These are phyloP conservation scores for Colletotrichum sublineola DNA, from an alignment of 2,329 filamentous ascomycete genomes.

Conservation along the genomic window DNA sequence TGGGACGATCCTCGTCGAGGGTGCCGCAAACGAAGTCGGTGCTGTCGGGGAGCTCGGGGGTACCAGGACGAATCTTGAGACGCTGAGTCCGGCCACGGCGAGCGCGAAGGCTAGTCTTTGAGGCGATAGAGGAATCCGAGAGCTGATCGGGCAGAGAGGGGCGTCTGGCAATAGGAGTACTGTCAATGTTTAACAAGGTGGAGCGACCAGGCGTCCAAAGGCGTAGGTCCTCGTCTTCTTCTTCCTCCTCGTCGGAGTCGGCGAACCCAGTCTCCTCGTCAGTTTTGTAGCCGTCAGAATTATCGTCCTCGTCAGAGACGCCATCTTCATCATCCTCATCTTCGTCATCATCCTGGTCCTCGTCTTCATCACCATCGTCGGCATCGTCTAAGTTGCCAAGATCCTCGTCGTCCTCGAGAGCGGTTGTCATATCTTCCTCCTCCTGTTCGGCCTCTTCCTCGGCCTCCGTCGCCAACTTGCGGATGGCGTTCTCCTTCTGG, in stretches of 20 bases:
- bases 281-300: constrained; percentile 80
- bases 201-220: constrained; percentile 67
- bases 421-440: constrained; percentile 71
- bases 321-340: constrained; percentile 63
- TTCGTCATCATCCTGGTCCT: constrained; percentile 66
- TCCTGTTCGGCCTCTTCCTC: constrained; percentile 88
- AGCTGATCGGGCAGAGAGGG: constrained; percentile 59
- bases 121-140: constrained; percentile 73
- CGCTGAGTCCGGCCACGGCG: constrained; percentile 52
- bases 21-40: constrained; percentile 99
- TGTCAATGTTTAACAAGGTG: constrained; percentile 54
- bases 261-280: constrained; percentile 78
- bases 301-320: constrained; percentile 66
- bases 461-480: constrained; percentile 86
- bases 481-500: constrained; percentile 89
- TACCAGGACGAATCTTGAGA: constrained; percentile 73
- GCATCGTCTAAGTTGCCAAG: constrained; percentile 65
- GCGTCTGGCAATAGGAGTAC: constrained; percentile 55
- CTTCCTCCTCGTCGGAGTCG: constrained; percentile 76
- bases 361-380: constrained; percentile 65
- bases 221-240: constrained; percentile 75
- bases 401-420: constrained; percentile 58
- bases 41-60: constrained; percentile 92
- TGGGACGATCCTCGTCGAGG: constrained; percentile 90
- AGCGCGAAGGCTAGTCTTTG: constrained; percentile 53